Evolutionary conservation across 176 grass and related monocot species (phyloP).

Genomic region (Chrysopogon serrulatus): DNA sequence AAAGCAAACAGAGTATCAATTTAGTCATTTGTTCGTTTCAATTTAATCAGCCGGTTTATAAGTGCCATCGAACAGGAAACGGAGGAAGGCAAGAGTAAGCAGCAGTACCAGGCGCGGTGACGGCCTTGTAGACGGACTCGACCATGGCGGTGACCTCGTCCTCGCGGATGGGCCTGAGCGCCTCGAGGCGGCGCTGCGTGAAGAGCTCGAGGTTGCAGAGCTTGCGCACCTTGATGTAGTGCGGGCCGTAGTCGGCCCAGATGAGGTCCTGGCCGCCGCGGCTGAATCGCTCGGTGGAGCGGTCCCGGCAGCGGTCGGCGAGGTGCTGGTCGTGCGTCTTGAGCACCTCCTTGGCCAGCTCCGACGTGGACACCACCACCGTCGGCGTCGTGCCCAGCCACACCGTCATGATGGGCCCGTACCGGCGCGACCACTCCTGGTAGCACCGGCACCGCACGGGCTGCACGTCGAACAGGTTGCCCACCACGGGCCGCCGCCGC

Average conservation of each 20-base stretch:
- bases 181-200: conserved; percentile 53
- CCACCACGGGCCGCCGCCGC: conserved; percentile 58
- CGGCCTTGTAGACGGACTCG: conserved; percentile 41
- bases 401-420: conserved; percentile 70
- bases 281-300: conserved; percentile 47
- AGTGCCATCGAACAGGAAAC: too few species aligned
- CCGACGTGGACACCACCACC: conserved; percentile 58
- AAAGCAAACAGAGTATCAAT: not conserved
- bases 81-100: not conserved
- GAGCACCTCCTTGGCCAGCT: conserved; percentile 62
- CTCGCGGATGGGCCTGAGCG: conserved; percentile 59
- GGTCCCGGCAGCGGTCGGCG: conserved; percentile 50
- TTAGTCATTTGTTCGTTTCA: too few species aligned
- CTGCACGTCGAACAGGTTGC: conserved; percentile 75
- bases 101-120: conserved; percentile 33
- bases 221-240: conserved; percentile 84
- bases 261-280: conserved; percentile 57
- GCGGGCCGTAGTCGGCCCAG: conserved; percentile 71
- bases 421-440: conserved; percentile 59
- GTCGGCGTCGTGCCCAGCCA: conserved; percentile 52
- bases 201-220: conserved; percentile 75
- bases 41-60: too few species aligned
- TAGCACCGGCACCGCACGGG: conserved; percentile 78
- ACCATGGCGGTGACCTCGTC: conserved; percentile 81
- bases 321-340: conserved; percentile 69